Base-by-base conservation (phyloP, 805 yeast genomes). In the Monosporozyma yasuniensis region DNA sequence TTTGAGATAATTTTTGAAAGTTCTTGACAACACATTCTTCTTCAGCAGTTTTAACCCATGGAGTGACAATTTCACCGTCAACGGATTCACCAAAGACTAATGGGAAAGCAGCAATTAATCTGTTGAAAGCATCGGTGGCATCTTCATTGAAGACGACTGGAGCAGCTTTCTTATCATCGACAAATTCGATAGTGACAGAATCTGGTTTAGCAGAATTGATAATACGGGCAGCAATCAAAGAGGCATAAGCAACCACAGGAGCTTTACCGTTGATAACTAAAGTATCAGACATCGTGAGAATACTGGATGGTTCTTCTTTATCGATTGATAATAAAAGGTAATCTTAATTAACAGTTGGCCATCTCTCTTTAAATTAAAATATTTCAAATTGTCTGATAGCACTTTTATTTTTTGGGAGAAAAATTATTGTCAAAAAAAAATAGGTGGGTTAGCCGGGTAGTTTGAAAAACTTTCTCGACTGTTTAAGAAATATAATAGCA, bases 211-310 rank as follows among this genome's bases (percentile, higher is more conserved):
- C 65, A 28, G 73, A 67, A 69, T 87, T 86, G 60, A 84, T 80
- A 47, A 85, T 75, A 21, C 84, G 81, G 42, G 89, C 86, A 42
- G 95, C 95, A 58, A 87, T 80, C 53, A 89, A 70, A 16, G 81
- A 80, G 5, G 87, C 78, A 65, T 87, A 91, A 27, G 91, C 93
- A 51, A 87, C 83, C 47, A 78, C 75, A 18, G 87, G 87, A 4
- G 96, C 95, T 73, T 88, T 90, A 50, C 87, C 88, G 51, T 96
- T 96, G 56, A 90, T 70, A 51, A 81, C 75, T 54, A 90, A 73
- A 45, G 66, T 61, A 51, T 56, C 50, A 38, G 73, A 70, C 63
- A 79, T 69, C 23, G 37, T 28, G 9, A 32, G 18, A 32, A 16
- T 12, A 21, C 25, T 12, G 21, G 14, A 8, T 39, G 42, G 42